These are phyloP conservation scores for Neurospora sp. DNA, from an alignment of 495 filamentous ascomycete genomes.

Conservation along the genomic window DNA sequence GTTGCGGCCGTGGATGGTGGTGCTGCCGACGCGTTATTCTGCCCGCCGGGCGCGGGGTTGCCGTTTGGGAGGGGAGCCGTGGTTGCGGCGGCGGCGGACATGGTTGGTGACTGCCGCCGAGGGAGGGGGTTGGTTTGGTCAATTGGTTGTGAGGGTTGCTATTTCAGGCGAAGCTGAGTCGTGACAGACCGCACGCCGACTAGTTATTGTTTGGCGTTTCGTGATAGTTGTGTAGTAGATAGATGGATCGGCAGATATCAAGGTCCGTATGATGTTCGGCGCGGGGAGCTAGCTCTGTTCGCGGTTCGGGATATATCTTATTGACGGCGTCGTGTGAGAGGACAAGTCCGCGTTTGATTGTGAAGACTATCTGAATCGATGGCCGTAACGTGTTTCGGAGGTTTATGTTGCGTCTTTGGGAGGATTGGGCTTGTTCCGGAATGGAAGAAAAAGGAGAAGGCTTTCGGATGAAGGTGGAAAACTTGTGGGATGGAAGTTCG, in stretches of 20 bases:
- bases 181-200: not conserved
- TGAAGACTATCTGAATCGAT: not conserved
- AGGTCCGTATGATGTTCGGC: not conserved
- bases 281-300: not conserved
- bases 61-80: conserved; percentile 34
- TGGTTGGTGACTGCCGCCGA: not conserved
- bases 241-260: not conserved
- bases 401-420: no score
- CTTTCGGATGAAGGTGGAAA: not conserved
- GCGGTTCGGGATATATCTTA: not conserved
- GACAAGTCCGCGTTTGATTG: not conserved
- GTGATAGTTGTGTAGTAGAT: not conserved
- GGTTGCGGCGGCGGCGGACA: conserved; percentile 12
- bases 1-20: conserved; percentile 15
- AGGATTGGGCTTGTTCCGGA: not conserved
- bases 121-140: not conserved
- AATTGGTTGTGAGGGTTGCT: not conserved
- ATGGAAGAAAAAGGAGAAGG: not conserved
- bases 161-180: not conserved
- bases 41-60: conserved; percentile 7
- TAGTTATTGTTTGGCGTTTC: not conserved
- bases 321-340: not conserved
- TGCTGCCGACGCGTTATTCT: not conserved
- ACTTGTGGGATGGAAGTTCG: not conserved
- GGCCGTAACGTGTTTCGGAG: not conserved